phyloP scores from a whole-genome alignment of 495 filamentous ascomycete genomes.

The Choiromyces venosus region DNA sequence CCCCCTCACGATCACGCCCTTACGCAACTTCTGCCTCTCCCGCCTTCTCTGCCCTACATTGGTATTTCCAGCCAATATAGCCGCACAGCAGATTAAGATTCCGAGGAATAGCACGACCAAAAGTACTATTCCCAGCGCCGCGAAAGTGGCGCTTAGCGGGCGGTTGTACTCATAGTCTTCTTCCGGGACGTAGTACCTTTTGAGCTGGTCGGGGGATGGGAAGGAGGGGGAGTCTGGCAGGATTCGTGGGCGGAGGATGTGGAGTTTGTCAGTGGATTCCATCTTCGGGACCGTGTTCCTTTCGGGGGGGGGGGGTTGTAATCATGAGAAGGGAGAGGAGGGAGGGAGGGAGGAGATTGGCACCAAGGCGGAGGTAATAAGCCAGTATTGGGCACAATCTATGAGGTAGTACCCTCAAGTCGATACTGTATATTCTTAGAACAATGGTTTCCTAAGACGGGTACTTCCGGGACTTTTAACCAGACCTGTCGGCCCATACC shows the following conservation, averaged over 20 bases:
- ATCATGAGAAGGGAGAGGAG: not conserved
- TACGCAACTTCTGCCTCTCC: not conserved
- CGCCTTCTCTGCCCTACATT: no score
- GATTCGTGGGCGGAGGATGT: not conserved
- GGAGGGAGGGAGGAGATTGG: not conserved
- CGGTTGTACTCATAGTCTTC: not conserved
- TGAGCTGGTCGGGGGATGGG: not conserved
- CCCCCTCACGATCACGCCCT: constrained; percentile 9
- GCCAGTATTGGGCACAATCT: not conserved
- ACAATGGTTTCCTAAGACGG: not conserved
- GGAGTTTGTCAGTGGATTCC: not conserved
- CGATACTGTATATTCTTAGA: not conserved
- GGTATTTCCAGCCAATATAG: not conserved
- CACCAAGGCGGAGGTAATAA: not conserved
- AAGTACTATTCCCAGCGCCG: not conserved
- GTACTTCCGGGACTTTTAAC: not conserved
- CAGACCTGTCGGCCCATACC: not conserved
- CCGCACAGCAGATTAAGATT: not conserved
- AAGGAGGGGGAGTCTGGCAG: not conserved
- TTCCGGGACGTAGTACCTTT: not conserved
- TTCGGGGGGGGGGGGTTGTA: no score
- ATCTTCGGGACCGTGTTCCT: not conserved
- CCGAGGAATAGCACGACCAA: not conserved
- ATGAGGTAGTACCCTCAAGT: not conserved
- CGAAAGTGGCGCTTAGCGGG: not conserved